A percentile compares a stretch with the other conserved stretches of the same genome.
Conservation (phyloP, 1,139 yeast species). For the Kurtzmaniella quercitrusa region DNA sequence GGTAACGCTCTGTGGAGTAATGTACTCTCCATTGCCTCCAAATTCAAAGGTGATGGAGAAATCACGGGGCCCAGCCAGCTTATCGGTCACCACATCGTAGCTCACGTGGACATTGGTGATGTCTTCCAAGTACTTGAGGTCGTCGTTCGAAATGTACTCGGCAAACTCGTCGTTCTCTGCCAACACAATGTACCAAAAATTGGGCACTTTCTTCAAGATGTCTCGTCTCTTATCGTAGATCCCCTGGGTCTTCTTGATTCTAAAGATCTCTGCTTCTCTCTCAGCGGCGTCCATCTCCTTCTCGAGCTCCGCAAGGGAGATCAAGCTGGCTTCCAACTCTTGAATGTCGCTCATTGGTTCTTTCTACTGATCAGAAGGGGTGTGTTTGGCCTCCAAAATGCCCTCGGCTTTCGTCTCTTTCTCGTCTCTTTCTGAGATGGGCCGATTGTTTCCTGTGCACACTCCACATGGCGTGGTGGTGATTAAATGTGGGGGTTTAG, state of each 20-base stretch:
- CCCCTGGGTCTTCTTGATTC: conserved; percentile 47
- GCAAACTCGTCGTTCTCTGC: conserved; percentile 76
- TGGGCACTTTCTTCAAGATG: conserved; percentile 47
- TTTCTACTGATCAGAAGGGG: no score
- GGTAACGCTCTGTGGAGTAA: conserved; percentile 48
- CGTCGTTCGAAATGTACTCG: conserved; percentile 63
- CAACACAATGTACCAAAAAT: conserved; percentile 72
- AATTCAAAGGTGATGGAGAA: conserved; percentile 58
- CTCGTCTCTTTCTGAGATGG: no score
- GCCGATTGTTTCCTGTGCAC: no score
- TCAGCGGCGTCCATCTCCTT: conserved; percentile 53
- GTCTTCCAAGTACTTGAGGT: conserved; percentile 60
- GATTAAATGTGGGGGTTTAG: no score
- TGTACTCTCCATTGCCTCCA: conserved; percentile 27
- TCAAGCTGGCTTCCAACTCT: conserved; percentile 9
- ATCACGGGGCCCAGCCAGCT: conserved; percentile 28
- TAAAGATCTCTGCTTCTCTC: conserved; percentile 45
- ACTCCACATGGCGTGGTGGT: no score
- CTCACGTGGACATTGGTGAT: conserved; percentile 54
- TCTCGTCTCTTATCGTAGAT: conserved; percentile 48
- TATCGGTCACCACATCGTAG: conserved; percentile 36
- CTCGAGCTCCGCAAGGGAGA: conserved; percentile 51
- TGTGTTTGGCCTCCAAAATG: no score
- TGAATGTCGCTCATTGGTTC: conserved; percentile 5
- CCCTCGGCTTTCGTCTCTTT: no score